phyloP scores from a whole-genome alignment of 2,329 filamentous ascomycete genomes.

The Arthrobotrys entomopaga region DNA sequence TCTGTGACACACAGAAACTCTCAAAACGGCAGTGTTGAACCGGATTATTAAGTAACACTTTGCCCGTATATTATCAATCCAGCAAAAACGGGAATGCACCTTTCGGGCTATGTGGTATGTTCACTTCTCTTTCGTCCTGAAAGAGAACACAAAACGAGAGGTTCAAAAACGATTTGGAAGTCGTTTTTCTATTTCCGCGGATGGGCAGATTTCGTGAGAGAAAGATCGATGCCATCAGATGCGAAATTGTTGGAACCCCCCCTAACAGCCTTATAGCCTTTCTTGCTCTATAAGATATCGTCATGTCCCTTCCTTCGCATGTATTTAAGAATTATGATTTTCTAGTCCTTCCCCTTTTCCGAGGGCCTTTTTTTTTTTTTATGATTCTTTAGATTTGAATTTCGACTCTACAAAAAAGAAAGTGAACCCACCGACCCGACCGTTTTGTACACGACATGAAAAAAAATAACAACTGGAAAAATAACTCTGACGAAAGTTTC shows the following conservation, averaged over 20 bases:
- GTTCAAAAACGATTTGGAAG: constrained; percentile 2
- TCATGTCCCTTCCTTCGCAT: not conserved
- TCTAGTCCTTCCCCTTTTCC: too few species aligned
- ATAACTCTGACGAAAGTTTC: too few species aligned
- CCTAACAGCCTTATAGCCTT: constrained; percentile 12
- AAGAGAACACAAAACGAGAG: constrained; percentile 4
- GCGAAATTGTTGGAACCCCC: not conserved
- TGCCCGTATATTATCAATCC: constrained; percentile 41
- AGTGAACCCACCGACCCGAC: too few species aligned
- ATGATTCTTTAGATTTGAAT: too few species aligned
- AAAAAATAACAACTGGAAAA: too few species aligned
- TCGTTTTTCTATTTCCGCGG: constrained; percentile 37
- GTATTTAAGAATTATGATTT: not conserved
- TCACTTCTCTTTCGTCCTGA: constrained; percentile 25
- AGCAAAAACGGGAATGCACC: constrained; percentile 10
- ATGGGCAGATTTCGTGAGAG: constrained; percentile 18
- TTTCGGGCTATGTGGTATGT: constrained; percentile 1
- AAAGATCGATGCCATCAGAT: constrained; percentile 12
- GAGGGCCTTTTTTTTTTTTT: too few species aligned
- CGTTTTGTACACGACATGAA: too few species aligned
- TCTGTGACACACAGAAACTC: constrained; percentile 53
- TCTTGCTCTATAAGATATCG: not conserved
- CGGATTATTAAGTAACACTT: constrained; percentile 50
- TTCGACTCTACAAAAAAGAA: too few species aligned
- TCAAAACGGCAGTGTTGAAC: constrained; percentile 51